phyloP scores from a whole-genome alignment of 345 rosid genomes.

The Salix brachista region DNA sequence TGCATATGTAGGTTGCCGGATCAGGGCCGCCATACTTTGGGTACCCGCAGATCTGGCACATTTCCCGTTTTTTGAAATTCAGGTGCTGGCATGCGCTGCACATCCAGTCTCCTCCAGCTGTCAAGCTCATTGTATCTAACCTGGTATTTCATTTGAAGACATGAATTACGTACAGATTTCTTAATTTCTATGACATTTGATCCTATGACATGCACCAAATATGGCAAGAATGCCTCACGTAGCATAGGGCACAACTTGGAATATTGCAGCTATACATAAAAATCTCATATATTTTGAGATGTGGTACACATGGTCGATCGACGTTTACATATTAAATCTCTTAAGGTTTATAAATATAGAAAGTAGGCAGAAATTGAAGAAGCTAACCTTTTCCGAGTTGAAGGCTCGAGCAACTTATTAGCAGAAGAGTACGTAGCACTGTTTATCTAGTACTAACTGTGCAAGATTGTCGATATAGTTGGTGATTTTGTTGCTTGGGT shows the following conservation, averaged over 20 bases:
- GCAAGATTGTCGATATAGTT: constrained; percentile 1
- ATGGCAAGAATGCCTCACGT: neutral
- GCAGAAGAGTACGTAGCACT: neutral
- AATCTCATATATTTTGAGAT: neutral
- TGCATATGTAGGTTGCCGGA: constrained; percentile 47
- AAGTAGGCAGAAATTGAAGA: neutral
- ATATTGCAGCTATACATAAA: neutral
- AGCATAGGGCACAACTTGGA: neutral
- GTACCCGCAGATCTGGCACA: constrained; percentile 67
- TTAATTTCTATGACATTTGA: neutral
- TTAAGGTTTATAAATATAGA: neutral
- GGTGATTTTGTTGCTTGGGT: constrained; percentile 17
- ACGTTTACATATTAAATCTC: neutral
- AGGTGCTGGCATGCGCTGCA: constrained; percentile 70
- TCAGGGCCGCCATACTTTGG: constrained; percentile 78
- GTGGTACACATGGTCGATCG: neutral
- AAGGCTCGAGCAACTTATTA: neutral
- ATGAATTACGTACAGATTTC: neutral
- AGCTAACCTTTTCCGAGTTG: neutral
- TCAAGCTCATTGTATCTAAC: constrained; percentile 56
- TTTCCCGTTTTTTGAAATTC: constrained; percentile 74
- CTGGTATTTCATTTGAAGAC: neutral
- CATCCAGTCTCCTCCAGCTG: constrained; percentile 77
- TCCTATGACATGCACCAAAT: neutral
- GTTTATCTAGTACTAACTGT: neutral